Evolutionary conservation across 2,329 filamentous ascomycete species (phyloP), one percentile per base, ranked within the genome.

Genomic region (Orbilia quercus): DNA sequence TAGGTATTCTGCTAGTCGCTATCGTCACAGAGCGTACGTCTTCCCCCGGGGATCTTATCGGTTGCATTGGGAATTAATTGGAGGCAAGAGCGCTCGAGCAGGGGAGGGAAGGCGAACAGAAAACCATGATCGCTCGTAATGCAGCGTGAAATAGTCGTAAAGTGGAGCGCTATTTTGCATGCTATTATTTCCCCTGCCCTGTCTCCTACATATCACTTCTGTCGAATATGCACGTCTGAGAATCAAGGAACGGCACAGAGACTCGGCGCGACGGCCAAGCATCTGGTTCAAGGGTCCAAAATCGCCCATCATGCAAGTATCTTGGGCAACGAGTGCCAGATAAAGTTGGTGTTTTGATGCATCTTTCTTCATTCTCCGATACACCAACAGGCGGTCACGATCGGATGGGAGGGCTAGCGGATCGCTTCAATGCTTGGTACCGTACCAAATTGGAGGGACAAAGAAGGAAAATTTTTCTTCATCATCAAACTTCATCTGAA

Each of bases 331-430:
- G n/a, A n/a, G n/a, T n/a, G n/a, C 63, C 55, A 59, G 63, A 67
- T 67, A 59, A 67, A 59, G 63, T 67, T 59, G 63, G 53, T 67
- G 59, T 59, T 51, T 64, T 44, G 42, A 66, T 59, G 63, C 63
- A 67, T 18, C 22, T 12, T 22, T n/a, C n/a, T 34, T 18, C 48
- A 62, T 47, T 62, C 53, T 51, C 63, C 54, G 45, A 66, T 66
- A 50, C 40, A 48, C 34, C 42, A n/a, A n/a, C n/a, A n/a, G n/a
- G n/a, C n/a, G n/a, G 38, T 67, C 53, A 45, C 53, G 44, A 66
- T 66, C 53, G 51, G 18, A 66, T 59, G 34, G 36, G 34, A n/a
- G 48, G 34, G 20, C 55, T 58, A 20, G 34, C 44, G 53, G 42
- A 48, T 58, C 51, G 16, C 34, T 57, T 50, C 40, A 31, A 31